Percentiles rank a stretch among this genome's conserved stretches.
Conservation (phyloP, 441 rosid species). For the Flueggea neowawraea region DNA sequence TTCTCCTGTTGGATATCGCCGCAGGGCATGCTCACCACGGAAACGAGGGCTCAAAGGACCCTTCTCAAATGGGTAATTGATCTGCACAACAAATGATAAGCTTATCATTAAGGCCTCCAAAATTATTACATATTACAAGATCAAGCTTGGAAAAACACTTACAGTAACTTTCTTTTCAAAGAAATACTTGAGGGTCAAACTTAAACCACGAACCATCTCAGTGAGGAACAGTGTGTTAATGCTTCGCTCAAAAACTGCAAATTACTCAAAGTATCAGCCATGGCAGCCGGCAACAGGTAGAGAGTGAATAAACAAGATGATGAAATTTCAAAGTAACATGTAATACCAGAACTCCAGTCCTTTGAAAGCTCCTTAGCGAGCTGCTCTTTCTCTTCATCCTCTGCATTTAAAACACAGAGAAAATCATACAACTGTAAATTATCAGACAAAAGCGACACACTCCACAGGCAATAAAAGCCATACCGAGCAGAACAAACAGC, state of each 20-base stretch:
- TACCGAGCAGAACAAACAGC: too few species aligned
- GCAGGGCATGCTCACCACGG: slow-evolving; percentile 95
- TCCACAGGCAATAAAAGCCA: too few species aligned
- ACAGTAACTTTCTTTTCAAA: slow-evolving; percentile 90
- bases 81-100: slow-evolving; percentile 37
- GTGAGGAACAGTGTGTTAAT: slow-evolving; percentile 89
- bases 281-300: neutral
- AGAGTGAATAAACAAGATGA: neutral
- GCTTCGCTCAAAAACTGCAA: slow-evolving; percentile 87
- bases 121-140: neutral
- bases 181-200: slow-evolving; percentile 89
- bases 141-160: slow-evolving; percentile 29
- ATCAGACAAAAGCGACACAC: too few species aligned
- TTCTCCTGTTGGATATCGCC: slow-evolving; percentile 94
- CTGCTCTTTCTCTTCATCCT: slow-evolving; percentile 60
- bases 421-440: too few species aligned
- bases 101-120: slow-evolving; percentile 6
- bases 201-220: slow-evolving; percentile 92
- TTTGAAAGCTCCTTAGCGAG: slow-evolving; percentile 90
- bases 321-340: slow-evolving; percentile 3
- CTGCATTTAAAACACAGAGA: too few species aligned
- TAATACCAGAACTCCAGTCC: slow-evolving; percentile 93
- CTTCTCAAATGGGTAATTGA: slow-evolving; percentile 98
- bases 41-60: slow-evolving; percentile 97
- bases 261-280: slow-evolving; percentile 13